These are phyloP conservation scores for Eucalyptus globulus DNA, from an alignment of 345 rosid species.

Conservation along the genomic window DNA sequence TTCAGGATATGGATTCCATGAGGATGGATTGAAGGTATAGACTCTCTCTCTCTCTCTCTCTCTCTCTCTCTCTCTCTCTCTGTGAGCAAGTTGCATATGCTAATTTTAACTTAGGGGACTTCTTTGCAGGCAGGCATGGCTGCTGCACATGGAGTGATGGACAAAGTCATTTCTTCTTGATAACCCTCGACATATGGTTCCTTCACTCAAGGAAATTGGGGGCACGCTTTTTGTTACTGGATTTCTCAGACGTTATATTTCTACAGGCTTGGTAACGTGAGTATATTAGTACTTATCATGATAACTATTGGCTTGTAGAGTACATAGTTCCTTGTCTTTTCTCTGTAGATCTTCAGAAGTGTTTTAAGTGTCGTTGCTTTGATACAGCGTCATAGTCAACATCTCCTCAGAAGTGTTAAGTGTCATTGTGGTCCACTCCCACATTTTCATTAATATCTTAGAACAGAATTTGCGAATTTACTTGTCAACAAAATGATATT, in stretches of 20 bases:
- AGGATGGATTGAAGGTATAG: conserved; percentile 77
- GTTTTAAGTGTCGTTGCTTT: neutral
- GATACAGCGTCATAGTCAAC: neutral
- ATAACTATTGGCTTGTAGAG: neutral
- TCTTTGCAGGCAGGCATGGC: conserved; percentile 54
- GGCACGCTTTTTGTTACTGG: conserved; percentile 68
- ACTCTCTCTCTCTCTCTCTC: neutral
- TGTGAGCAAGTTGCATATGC: neutral
- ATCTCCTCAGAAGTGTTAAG: neutral
- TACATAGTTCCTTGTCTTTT: neutral
- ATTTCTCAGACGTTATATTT: conserved; percentile 58
- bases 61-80: neutral
- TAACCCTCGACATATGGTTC: conserved; percentile 77
- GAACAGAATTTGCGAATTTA: neutral
- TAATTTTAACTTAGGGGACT: neutral
- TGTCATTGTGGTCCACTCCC: neutral
- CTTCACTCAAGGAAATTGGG: conserved; percentile 61
- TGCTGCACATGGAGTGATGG: conserved; percentile 60
- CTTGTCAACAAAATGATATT: neutral
- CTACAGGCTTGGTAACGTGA: conserved; percentile 60
- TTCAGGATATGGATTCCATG: conserved; percentile 94
- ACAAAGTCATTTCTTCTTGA: conserved; percentile 19
- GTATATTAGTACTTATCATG: conserved; percentile 2
- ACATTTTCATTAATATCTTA: neutral
- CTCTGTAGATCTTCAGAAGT: neutral